phyloP scores from a whole-genome alignment of 306 rosid genomes.

The Fragaria vesca region DNA sequence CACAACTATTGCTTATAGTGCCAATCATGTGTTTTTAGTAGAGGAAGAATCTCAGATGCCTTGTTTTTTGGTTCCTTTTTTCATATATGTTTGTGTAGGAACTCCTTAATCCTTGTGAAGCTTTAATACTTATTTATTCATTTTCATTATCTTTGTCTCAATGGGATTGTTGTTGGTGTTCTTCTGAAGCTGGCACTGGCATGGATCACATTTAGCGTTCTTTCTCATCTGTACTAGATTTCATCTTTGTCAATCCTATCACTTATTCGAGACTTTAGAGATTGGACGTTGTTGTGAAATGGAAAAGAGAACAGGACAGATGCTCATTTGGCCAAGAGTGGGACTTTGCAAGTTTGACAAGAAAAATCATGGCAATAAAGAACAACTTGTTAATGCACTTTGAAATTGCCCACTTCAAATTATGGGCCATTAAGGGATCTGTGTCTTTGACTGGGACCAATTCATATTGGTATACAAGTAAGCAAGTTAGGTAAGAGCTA shows the following conservation, averaged over 20 bases:
- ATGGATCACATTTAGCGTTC: not conserved
- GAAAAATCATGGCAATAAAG: no score
- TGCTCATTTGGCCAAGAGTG: not conserved
- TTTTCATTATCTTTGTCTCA: constrained; percentile 12
- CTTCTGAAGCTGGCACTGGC: not conserved
- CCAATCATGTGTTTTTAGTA: constrained; percentile 26
- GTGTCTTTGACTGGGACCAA: constrained; percentile 1
- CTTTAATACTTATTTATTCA: constrained; percentile 30
- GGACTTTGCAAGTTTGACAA: not conserved
- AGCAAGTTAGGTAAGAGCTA: constrained; percentile 7
- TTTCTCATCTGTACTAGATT: not conserved
- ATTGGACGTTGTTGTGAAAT: not conserved
- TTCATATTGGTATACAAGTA: not conserved
- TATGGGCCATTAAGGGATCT: not conserved
- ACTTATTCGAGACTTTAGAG: not conserved
- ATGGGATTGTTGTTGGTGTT: not conserved
- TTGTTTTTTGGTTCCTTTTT: not conserved
- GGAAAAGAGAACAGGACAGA: not conserved
- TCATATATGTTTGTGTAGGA: constrained; percentile 31
- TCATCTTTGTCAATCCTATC: not conserved
- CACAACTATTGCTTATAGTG: constrained; percentile 28
- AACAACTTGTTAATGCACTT: not conserved
- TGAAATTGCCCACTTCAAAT: not conserved
- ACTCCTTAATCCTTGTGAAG: constrained; percentile 16
- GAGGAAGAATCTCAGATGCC: constrained; percentile 39